Evolutionary conservation across 805 yeast genomes (phyloP).

Genomic region (Schizosaccharomyces cryophilus): DNA sequence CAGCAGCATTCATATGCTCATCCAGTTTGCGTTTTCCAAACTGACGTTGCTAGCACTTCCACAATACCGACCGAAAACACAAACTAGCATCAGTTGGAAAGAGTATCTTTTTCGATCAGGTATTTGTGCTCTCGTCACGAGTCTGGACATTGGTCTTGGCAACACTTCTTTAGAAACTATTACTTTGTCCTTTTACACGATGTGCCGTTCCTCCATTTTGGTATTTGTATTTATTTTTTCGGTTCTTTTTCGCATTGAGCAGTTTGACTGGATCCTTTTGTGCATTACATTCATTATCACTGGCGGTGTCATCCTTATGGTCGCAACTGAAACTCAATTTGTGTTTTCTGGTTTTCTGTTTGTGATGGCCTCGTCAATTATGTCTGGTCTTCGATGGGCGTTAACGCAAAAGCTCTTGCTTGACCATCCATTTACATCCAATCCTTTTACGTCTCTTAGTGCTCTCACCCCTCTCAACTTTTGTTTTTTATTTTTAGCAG

Average conservation of each 20-base stretch:
- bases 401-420: constrained; percentile 63
- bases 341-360: constrained; percentile 35
- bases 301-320: constrained; percentile 72
- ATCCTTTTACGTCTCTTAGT: constrained; percentile 65
- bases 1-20: constrained; percentile 46
- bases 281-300: constrained; percentile 60
- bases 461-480: constrained; percentile 74
- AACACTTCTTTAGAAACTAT: constrained; percentile 62
- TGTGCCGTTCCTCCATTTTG: constrained; percentile 59
- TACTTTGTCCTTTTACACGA: constrained; percentile 59
- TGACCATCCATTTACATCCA: constrained; percentile 25
- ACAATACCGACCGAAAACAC: constrained; percentile 19
- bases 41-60: constrained; percentile 24
- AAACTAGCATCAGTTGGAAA: constrained; percentile 6
- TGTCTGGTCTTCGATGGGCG: constrained; percentile 88
- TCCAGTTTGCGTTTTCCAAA: constrained; percentile 32
- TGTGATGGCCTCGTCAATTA: constrained; percentile 53
- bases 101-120: constrained; percentile 22
- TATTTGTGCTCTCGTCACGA: constrained; percentile 71
- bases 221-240: constrained; percentile 81
- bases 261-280: constrained; percentile 39
- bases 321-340: constrained; percentile 15
- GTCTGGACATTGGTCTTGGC: constrained; percentile 85
- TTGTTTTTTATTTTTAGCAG: constrained; percentile 31
- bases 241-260: constrained; percentile 54